Conservation (phyloP, 2,329 filamentous ascomycete genomes). For the Xylaria sp. region DNA sequence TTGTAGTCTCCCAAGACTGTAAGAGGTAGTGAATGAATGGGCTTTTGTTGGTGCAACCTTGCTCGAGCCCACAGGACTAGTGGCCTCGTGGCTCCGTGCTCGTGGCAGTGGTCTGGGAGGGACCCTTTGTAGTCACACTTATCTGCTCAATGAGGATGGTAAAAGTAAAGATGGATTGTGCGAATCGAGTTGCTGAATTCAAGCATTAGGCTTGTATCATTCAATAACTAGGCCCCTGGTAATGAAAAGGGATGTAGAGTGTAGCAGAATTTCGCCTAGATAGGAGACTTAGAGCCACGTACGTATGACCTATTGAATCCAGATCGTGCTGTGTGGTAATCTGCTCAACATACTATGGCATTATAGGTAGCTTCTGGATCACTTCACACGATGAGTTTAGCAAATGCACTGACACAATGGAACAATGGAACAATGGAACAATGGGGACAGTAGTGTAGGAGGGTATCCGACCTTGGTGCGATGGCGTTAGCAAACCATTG, state of each 20-base stretch:
- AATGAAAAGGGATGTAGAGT: neutral
- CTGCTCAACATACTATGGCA: neutral
- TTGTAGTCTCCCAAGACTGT: neutral
- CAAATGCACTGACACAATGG: neutral
- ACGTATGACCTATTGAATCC: neutral
- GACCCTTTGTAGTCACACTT: too few species aligned
- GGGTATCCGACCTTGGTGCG: too few species aligned
- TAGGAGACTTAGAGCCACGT: neutral
- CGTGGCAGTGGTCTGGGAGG: neutral
- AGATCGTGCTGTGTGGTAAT: neutral
- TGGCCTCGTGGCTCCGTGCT: neutral
- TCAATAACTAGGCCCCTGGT: neutral
- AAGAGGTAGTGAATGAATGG: neutral
- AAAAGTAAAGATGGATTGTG: neutral
- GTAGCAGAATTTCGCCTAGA: neutral
- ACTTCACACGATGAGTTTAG: neutral
- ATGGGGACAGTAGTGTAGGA: neutral
- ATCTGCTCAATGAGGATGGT: too few species aligned
- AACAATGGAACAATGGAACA: neutral
- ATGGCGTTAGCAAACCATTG: neutral
- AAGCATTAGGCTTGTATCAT: neutral
- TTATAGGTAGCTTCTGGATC: neutral
- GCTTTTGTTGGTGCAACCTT: conserved; percentile 9
- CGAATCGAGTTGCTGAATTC: neutral
- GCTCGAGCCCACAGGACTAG: neutral